Conservation (phyloP, 805 yeast genomes). For the Kodamaea nitidulidarum region DNA sequence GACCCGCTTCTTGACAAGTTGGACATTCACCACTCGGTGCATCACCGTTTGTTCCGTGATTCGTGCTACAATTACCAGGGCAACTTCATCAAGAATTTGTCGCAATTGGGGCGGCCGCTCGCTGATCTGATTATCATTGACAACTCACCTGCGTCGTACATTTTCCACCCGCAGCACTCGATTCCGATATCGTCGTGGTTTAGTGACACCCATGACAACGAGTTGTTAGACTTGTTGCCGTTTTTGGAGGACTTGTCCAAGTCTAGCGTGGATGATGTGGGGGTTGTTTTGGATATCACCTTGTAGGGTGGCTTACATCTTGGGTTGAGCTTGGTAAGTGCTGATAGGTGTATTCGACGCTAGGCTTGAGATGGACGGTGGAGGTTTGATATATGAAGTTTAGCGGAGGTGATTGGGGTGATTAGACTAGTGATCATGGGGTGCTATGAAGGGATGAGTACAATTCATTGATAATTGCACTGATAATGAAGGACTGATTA, state of each 20-base stretch:
- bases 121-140: constrained; percentile 84
- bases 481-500: too few species aligned
- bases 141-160: constrained; percentile 97
- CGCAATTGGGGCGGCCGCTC: constrained; percentile 91
- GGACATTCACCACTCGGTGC: constrained; percentile 70
- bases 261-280: constrained; percentile 74
- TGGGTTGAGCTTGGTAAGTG: too few species aligned
- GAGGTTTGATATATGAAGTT: too few species aligned
- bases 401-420: too few species aligned
- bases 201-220: constrained; percentile 96
- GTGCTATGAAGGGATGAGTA: too few species aligned
- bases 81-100: constrained; percentile 86
- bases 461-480: too few species aligned
- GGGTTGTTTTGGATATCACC: constrained; percentile 77
- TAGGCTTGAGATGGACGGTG: too few species aligned
- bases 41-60: constrained; percentile 91
- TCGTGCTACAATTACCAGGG: constrained; percentile 93
- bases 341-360: too few species aligned
- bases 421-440: too few species aligned
- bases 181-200: constrained; percentile 98
- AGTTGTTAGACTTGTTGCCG: constrained; percentile 85
- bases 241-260: constrained; percentile 80
- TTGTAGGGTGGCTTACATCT: constrained; percentile 28
- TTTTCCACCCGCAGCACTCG: constrained; percentile 96
- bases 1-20: constrained; percentile 90